Conservation (phyloP, 2,329 filamentous ascomycete genomes). For the Fonsecaea multimorphosa region DNA sequence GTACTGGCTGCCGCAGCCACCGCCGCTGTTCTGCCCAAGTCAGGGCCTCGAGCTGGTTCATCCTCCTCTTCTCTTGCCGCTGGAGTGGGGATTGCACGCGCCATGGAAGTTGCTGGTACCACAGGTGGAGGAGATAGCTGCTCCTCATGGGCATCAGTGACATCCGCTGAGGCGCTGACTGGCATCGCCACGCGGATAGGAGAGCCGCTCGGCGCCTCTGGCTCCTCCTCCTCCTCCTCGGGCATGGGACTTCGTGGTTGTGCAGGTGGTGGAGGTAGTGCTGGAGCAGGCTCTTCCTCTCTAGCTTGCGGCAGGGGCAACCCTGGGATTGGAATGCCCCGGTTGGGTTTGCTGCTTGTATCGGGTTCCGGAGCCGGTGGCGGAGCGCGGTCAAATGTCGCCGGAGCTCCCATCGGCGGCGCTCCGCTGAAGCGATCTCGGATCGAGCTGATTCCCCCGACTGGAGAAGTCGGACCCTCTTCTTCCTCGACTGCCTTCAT, state of each 20-base stretch:
- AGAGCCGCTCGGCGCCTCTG: conserved; percentile 60
- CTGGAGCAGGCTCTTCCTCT: conserved; percentile 54
- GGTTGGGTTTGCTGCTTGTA: conserved; percentile 70
- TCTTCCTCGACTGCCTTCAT: conserved; percentile 48
- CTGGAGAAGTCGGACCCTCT: conserved; percentile 60
- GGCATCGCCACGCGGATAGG: conserved; percentile 88
- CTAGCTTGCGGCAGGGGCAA: conserved; percentile 67
- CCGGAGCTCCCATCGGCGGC: conserved; percentile 69
- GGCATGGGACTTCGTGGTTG: conserved; percentile 55
- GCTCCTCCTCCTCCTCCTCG: conserved; percentile 20
- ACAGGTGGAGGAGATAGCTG: conserved; percentile 48
- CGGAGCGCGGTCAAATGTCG: conserved; percentile 48
- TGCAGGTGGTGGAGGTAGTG: conserved; percentile 54
- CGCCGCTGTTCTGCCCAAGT: conserved; percentile 65
- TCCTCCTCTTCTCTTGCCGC: conserved; percentile 63
- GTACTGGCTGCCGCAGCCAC: conserved; percentile 60
- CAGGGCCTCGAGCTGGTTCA: conserved; percentile 67
- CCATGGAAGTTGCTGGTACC: conserved; percentile 69
- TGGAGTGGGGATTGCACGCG: conserved; percentile 61
- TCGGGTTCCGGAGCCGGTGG: conserved; percentile 67
- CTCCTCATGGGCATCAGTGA: conserved; percentile 53
- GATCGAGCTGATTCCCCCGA: conserved; percentile 73
- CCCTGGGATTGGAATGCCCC: conserved; percentile 79
- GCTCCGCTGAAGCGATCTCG: conserved; percentile 82
- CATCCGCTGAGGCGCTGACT: conserved; percentile 63